A percentile compares a stretch with the other conserved stretches of the same genome.
Conservation (phyloP, 2,329 filamentous ascomycete species). For the Ophiosphaerella herpotricha region DNA sequence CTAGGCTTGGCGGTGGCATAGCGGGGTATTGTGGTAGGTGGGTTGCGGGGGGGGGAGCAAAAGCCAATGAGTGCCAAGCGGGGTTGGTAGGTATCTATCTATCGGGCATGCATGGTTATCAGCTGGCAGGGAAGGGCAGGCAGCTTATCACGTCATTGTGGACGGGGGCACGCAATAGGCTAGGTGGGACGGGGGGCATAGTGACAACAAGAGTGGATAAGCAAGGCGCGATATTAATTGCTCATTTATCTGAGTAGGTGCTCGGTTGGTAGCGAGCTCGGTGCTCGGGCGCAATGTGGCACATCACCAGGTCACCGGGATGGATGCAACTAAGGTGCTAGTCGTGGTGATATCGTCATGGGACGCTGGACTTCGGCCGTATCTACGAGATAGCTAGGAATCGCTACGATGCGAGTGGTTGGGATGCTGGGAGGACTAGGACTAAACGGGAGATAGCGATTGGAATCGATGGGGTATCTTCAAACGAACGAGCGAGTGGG, state of each 20-base stretch:
- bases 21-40: conserved; percentile 11
- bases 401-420: conserved; percentile 1
- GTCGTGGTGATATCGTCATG: conserved; percentile 10
- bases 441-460: conserved; percentile 19
- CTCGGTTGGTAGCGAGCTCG: conserved; percentile 2
- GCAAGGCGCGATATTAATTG: conserved; percentile 5
- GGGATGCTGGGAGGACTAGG: conserved; percentile 11
- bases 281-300: not conserved
- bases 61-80: conserved; percentile 11
- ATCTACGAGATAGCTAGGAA: not conserved
- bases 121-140: conserved; percentile 4
- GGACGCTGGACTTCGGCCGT: conserved; percentile 3
- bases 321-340: conserved; percentile 11
- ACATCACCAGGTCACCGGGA: conserved; percentile 15
- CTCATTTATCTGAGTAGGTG: conserved; percentile 7
- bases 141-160: conserved; percentile 4
- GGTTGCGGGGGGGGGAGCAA: conserved; percentile 4
- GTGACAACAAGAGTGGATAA: conserved; percentile 9
- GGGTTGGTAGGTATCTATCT: no score
- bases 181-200: not conserved
- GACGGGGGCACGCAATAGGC: not conserved
- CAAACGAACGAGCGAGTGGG: conserved; percentile 28
- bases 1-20: not conserved
- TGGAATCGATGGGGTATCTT: conserved; percentile 30
- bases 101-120: conserved; percentile 25